phyloP scores from a whole-genome alignment of 2,329 filamentous ascomycete species.

The Elsinoe australis region DNA sequence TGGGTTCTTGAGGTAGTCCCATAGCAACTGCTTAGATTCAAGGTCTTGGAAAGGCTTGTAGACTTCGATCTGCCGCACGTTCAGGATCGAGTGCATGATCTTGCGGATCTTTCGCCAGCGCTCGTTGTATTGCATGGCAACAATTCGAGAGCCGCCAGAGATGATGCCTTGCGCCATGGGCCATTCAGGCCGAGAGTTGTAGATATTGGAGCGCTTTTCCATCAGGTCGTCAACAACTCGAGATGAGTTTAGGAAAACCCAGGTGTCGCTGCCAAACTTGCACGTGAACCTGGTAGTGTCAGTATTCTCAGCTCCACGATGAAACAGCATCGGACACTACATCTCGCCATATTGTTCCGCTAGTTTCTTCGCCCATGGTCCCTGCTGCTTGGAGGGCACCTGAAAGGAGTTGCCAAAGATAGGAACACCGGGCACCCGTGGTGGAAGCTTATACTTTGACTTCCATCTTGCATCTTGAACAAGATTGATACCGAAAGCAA shows the following conservation, averaged over 20 bases:
- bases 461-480: constrained; percentile 1
- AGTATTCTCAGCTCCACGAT: not conserved
- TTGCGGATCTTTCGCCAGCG: constrained; percentile 43
- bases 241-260: constrained; percentile 38
- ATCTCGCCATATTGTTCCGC: constrained; percentile 16
- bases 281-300: constrained; percentile 20
- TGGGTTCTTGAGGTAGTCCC: constrained; percentile 38
- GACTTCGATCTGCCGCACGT: constrained; percentile 37
- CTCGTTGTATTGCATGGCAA: constrained; percentile 42
- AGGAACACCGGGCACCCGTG: constrained; percentile 13
- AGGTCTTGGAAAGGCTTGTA: constrained; percentile 41
- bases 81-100: constrained; percentile 39
- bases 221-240: constrained; percentile 37
- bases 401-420: constrained; percentile 17
- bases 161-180: constrained; percentile 39
- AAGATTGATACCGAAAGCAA: not conserved
- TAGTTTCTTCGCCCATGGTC: constrained; percentile 13
- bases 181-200: constrained; percentile 36
- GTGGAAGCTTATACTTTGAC: constrained; percentile 15
- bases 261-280: constrained; percentile 38
- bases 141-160: constrained; percentile 40
- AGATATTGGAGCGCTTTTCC: constrained; percentile 40
- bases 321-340: not conserved
- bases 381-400: constrained; percentile 8
- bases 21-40: constrained; percentile 43